Evolutionary conservation across 352 stramenopile species (phyloP).

Genomic region (Saprolegnia diclina): DNA sequence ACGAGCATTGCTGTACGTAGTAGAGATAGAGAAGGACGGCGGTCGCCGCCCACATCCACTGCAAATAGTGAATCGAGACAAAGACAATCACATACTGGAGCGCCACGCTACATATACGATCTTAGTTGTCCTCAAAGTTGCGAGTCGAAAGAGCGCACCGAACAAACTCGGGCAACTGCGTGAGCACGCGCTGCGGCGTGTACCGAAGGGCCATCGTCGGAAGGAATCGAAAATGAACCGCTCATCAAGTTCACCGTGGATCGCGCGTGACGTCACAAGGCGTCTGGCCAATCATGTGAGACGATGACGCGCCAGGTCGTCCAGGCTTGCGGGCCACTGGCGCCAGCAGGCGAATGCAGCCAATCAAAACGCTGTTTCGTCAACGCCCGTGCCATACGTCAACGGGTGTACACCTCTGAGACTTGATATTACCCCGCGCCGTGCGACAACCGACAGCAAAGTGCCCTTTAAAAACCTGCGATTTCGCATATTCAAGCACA

Average conservation of each 20-base stretch:
- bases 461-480: no score
- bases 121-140: neutral
- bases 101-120: neutral
- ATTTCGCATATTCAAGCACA: no score
- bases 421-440: no score
- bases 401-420: no score
- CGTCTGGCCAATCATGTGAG: neutral
- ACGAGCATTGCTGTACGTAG: conserved; percentile 27
- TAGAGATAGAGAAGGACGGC: conserved; percentile 63
- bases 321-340: neutral
- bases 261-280: no score
- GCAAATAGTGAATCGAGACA: conserved; percentile 69
- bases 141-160: neutral
- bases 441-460: neutral
- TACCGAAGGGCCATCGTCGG: neutral
- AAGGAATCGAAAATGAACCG: neutral
- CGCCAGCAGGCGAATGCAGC: neutral
- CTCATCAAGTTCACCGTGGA: no score
- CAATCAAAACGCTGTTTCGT: neutral
- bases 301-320: neutral
- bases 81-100: conserved; percentile 36
- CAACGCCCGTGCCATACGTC: neutral
- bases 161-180: neutral
- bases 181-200: conserved; percentile 4
- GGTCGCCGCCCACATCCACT: conserved; percentile 47